Evolutionary conservation across 2,329 filamentous ascomycete species (phyloP).

Genomic region (Colletotrichum eremochloae): DNA sequence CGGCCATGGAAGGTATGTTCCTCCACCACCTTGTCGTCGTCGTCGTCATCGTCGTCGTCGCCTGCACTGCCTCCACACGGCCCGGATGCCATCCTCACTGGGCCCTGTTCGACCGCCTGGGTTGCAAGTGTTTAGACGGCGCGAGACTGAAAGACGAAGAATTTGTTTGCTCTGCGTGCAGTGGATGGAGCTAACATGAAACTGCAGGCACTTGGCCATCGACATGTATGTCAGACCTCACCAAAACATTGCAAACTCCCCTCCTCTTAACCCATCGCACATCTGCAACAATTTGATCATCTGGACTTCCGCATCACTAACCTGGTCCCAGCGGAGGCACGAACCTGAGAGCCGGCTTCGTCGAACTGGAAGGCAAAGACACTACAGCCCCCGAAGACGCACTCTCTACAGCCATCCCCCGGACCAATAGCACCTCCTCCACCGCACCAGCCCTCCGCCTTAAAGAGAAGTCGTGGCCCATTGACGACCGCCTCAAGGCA

Average conservation of each 20-base stretch:
- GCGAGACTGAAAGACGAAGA: background rate
- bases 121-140: background rate
- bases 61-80: background rate
- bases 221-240: constrained; percentile 68
- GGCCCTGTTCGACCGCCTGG: background rate
- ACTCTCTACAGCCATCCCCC: constrained; percentile 15
- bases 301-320: constrained; percentile 1
- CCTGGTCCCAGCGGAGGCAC: constrained; percentile 70
- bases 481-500: constrained; percentile 78
- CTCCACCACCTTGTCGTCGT: background rate
- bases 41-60: no score
- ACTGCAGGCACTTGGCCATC: constrained; percentile 69
- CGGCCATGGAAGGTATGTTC: constrained; percentile 63
- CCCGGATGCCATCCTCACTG: background rate
- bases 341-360: constrained; percentile 76
- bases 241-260: no score
- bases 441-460: constrained; percentile 65
- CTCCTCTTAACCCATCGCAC: background rate
- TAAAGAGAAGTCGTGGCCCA: constrained; percentile 80
- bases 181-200: constrained; percentile 29
- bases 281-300: background rate
- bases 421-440: constrained; percentile 42
- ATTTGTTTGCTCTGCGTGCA: background rate
- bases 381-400: background rate
- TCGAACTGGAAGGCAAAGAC: constrained; percentile 67